Percentiles rank a stretch among this genome's conserved stretches.
Evolutionary conservation across 345 rosid species (phyloP).

Genomic region (Carallia pectinifolia): DNA sequence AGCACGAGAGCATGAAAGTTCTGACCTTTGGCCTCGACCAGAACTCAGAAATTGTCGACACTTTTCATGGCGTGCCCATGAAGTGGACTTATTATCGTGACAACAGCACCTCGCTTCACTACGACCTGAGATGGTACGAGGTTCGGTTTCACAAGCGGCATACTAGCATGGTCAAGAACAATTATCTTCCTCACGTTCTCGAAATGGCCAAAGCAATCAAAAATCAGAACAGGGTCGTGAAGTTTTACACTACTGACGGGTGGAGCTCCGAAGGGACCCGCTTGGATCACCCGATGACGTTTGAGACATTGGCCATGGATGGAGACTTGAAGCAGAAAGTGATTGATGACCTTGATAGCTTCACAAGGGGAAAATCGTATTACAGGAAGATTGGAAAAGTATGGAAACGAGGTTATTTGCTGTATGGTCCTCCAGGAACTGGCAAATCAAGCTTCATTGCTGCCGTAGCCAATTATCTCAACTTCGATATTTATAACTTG

Average conservation of each 20-base stretch:
- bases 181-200: slow-evolving; percentile 35
- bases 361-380: slow-evolving; percentile 25
- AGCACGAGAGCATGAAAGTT: slow-evolving; percentile 27
- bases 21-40: slow-evolving; percentile 32
- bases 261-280: slow-evolving; percentile 29
- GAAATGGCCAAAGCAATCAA: slow-evolving; percentile 33
- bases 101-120: background rate
- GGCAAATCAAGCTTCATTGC: slow-evolving; percentile 48
- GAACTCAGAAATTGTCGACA: slow-evolving; percentile 33
- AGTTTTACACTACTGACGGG: slow-evolving; percentile 31
- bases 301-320: slow-evolving; percentile 42
- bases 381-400: slow-evolving; percentile 34
- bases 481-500: slow-evolving; percentile 39
- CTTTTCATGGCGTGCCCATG: slow-evolving; percentile 30
- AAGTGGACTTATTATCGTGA: slow-evolving; percentile 33
- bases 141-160: slow-evolving; percentile 32
- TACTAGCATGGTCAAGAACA: slow-evolving; percentile 21
- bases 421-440: slow-evolving; percentile 43
- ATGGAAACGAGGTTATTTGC: slow-evolving; percentile 38
- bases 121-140: slow-evolving; percentile 38
- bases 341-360: slow-evolving; percentile 35
- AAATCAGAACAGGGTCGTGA: slow-evolving; percentile 26
- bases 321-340: slow-evolving; percentile 28
- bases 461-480: slow-evolving; percentile 43
- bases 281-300: slow-evolving; percentile 44